Base-by-base conservation (phyloP, 768 basidiomycete genomes). In the Kwoniella shandongensis region DNA sequence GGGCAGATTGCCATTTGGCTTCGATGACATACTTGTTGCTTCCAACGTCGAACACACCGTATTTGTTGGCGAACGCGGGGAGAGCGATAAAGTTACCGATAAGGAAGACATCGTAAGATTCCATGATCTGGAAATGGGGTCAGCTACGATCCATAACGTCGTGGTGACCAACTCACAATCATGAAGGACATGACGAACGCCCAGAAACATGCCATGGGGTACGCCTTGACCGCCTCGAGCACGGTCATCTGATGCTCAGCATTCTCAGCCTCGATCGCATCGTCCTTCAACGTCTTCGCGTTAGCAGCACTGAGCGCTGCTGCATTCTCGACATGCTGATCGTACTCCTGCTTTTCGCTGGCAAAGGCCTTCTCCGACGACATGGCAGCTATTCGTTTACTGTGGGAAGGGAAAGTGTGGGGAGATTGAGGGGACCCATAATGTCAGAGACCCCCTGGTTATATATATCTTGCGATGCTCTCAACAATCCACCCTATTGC, bases 161-260 rank as follows among this genome's bases (percentile, higher is more conserved):
- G 20, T 26, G 30, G 17, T 12, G 26, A 20, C 20, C 22, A 17
- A 61, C 66, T 62, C n/a, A 64, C 63, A 42, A 69, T 64, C 36
- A 60, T 65, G 42, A 56, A 67, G 4, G 61, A 61, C 66, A 71
- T 71, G 52, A 72, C 27, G 36, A 72, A 69, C 4, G 68, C 65
- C 70, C 70, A 72, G 47, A 72, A 66, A 51, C 70, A 72, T 17
- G 70, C 70, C 70, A 62, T 62, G 13, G 70, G 70, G 29, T 72
- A 67, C 0, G 68, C 63, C 55, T 57, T 65, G 52, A 64, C 68
- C 11, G 70, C 70, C 44, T 72, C 46, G 12, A 62, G 10, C 17
- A 72, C 63, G 8, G 67, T 69, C 70, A 72, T 72, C 29, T 44
- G 30, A 40, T 57, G 53, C 57, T 72, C 70, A 3, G 54, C 51